These are phyloP conservation scores for Stipa capillata DNA, from an alignment of 176 grass and related monocot genomes.

Conservation along the genomic window DNA sequence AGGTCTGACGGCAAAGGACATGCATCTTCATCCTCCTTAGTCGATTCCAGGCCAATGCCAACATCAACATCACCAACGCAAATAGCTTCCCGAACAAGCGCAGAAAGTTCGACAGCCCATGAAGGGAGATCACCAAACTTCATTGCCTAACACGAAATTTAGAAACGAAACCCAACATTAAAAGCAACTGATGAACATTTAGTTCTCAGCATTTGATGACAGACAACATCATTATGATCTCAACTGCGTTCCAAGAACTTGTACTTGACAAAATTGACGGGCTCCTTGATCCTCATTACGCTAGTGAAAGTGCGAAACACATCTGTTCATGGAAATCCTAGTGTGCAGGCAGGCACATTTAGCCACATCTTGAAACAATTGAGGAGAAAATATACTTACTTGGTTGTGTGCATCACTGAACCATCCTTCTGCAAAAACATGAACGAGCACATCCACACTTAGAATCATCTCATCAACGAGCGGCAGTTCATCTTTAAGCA, in stretches of 20 bases:
- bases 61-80: constrained; percentile 34
- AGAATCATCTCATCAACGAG: background rate
- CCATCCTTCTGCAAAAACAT: constrained; percentile 72
- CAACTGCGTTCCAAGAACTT: background rate
- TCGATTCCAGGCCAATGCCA: background rate
- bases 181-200: background rate
- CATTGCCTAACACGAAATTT: constrained; percentile 49
- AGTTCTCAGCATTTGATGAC: background rate
- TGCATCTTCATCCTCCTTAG: constrained; percentile 35
- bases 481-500: background rate
- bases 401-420: constrained; percentile 70
- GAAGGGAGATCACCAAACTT: constrained; percentile 82
- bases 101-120: constrained; percentile 60
- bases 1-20: constrained; percentile 70
- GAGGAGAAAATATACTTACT: constrained; percentile 24
- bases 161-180: background rate
- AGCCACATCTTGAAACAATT: background rate
- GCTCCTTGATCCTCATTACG: background rate
- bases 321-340: background rate
- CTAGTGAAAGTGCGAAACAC: background rate
- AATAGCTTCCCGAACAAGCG: constrained; percentile 46
- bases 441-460: background rate
- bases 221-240: background rate
- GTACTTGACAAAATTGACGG: background rate
- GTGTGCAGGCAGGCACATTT: background rate